Conservation (phyloP, 495 filamentous ascomycete genomes). For the Tuber indicum region DNA sequence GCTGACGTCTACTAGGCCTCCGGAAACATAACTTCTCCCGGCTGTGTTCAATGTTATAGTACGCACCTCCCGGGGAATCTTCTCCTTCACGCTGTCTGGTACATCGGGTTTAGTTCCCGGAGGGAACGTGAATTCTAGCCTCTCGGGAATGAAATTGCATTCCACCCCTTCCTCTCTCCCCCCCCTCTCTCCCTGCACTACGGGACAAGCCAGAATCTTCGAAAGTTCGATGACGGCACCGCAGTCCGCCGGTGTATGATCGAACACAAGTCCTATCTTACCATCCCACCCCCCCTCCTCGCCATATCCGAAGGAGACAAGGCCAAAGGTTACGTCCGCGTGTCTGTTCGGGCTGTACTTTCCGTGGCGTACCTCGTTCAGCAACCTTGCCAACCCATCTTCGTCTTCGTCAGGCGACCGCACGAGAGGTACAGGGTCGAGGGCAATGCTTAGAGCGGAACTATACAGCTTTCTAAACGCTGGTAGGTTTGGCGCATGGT, state of each 20-base stretch:
- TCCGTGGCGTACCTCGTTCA: slow-evolving; percentile 23
- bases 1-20: slow-evolving; percentile 56
- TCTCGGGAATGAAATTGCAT: neutral
- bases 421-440: neutral
- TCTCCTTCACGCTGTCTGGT: neutral
- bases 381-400: slow-evolving; percentile 5
- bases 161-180: neutral
- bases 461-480: neutral
- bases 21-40: slow-evolving; percentile 3
- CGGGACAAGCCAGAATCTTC: slow-evolving; percentile 1
- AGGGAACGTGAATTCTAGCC: neutral
- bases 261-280: slow-evolving; percentile 16
- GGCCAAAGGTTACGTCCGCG: slow-evolving; percentile 25
- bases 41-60: neutral
- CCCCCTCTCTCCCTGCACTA: neutral
- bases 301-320: slow-evolving; percentile 15
- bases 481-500: neutral
- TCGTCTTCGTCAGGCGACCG: neutral
- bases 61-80: neutral
- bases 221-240: slow-evolving; percentile 23
- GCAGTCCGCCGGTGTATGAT: slow-evolving; percentile 19
- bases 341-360: slow-evolving; percentile 25
- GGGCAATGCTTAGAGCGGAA: neutral
- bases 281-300: neutral
- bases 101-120: slow-evolving; percentile 6